Percentiles rank a stretch among this genome's conserved stretches.
Evolutionary conservation across 257 asterid genomes (phyloP).

Genomic region (Nicotiana knightiana): DNA sequence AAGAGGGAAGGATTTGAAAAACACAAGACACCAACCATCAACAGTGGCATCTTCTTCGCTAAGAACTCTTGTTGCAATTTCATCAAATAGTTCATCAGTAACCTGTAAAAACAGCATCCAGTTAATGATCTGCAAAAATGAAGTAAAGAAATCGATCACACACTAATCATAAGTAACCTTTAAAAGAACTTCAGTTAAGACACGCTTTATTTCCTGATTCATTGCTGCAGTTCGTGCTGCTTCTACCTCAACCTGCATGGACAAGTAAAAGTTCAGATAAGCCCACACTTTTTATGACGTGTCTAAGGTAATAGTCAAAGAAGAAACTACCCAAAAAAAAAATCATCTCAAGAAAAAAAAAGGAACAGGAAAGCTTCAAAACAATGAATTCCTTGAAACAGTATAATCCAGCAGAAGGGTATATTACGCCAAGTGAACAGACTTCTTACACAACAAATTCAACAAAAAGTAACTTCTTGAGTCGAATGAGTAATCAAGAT

Average conservation of each 20-base stretch:
- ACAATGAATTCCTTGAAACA: not conserved
- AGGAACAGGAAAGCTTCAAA: not conserved
- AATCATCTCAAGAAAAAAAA: not conserved
- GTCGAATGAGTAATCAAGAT: not conserved
- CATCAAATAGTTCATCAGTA: constrained; percentile 94
- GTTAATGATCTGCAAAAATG: constrained; percentile 27
- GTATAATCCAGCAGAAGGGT: not conserved
- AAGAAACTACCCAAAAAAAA: constrained; percentile 1
- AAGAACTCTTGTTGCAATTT: constrained; percentile 90
- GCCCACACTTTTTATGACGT: constrained; percentile 9
- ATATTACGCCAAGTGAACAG: not conserved
- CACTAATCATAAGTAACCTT: constrained; percentile 58
- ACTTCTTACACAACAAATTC: not conserved
- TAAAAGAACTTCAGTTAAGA: constrained; percentile 89
- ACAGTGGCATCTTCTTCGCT: constrained; percentile 61
- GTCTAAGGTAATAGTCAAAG: not conserved
- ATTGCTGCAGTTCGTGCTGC: constrained; percentile 84
- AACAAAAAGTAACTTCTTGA: not conserved
- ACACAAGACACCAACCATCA: constrained; percentile 47
- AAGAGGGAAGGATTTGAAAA: not conserved
- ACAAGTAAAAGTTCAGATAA: constrained; percentile 18
- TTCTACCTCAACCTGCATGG: constrained; percentile 81
- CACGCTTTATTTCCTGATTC: constrained; percentile 90
- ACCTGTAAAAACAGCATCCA: constrained; percentile 56
- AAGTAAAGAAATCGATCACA: constrained; percentile 9